Evolutionary conservation across 2,329 filamentous ascomycete genomes (phyloP).

Genomic region (Clarireedia sp.): DNA sequence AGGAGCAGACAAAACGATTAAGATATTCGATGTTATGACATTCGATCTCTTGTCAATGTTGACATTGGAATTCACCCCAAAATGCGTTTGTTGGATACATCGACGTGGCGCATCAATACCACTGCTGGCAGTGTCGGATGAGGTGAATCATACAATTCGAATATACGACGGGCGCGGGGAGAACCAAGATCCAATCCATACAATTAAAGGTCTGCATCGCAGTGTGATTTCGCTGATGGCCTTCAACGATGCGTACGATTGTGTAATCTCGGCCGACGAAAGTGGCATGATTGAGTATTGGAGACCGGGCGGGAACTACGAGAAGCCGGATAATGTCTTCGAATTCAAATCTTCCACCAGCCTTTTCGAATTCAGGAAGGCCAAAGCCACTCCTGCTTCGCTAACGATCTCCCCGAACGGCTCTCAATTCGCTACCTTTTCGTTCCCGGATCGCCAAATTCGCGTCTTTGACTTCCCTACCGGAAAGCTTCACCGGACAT

Average conservation of each 20-base stretch:
- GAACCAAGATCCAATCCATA: constrained; percentile 66
- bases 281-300: constrained; percentile 96
- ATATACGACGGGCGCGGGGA: constrained; percentile 90
- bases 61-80: constrained; percentile 65
- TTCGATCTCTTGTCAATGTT: constrained; percentile 84
- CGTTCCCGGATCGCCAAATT: constrained; percentile 87
- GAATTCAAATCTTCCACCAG: constrained; percentile 89
- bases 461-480: constrained; percentile 88
- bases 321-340: constrained; percentile 89
- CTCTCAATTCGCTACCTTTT: constrained; percentile 78
- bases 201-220: constrained; percentile 70
- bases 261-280: constrained; percentile 82
- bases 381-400: constrained; percentile 75
- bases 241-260: constrained; percentile 84
- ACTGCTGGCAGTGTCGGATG: constrained; percentile 74
- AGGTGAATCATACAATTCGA: constrained; percentile 61
- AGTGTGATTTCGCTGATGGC: constrained; percentile 75
- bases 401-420: constrained; percentile 82
- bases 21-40: constrained; percentile 75
- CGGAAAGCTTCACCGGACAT: constrained; percentile 82
- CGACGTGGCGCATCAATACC: constrained; percentile 80
- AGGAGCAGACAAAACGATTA: constrained; percentile 69
- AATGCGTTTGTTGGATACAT: constrained; percentile 87
- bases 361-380: constrained; percentile 94
- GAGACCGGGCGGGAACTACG: constrained; percentile 70